A percentile compares a stretch with the other conserved stretches of the same genome.
phyloP scores from a whole-genome alignment of 2,329 filamentous ascomycete species.

The Ramularia collo-cygni region DNA sequence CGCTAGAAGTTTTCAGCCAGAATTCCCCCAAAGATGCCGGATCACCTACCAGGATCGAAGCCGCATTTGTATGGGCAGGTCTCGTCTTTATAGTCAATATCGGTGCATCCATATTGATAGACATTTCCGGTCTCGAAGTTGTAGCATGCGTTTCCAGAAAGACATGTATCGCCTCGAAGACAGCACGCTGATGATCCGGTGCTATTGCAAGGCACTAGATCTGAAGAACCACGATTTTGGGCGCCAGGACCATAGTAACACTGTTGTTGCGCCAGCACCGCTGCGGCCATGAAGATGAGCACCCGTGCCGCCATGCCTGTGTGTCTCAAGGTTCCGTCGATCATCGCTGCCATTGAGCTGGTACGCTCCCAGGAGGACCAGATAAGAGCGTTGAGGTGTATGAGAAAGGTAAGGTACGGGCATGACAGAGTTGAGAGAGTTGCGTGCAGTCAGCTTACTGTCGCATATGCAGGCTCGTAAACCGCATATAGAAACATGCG shows the following conservation, averaged over 20 bases:
- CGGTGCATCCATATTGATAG: slow-evolving; percentile 30
- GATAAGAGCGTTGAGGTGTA: no score
- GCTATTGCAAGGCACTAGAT: slow-evolving; percentile 22
- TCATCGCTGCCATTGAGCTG: neutral
- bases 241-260: slow-evolving; percentile 27
- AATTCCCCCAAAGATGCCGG: neutral
- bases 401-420: neutral
- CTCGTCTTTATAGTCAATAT: slow-evolving; percentile 24
- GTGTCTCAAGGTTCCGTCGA: neutral
- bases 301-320: slow-evolving; percentile 1
- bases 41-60: slow-evolving; percentile 20
- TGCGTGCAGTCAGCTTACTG: neutral
- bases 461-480: neutral
- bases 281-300: slow-evolving; percentile 2
- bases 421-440: neutral
- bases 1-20: slow-evolving; percentile 11
- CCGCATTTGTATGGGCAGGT: slow-evolving; percentile 27
- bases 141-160: slow-evolving; percentile 26
- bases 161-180: slow-evolving; percentile 24
- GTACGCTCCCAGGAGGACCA: no score
- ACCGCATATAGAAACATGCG: slow-evolving; percentile 8
- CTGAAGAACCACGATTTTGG: slow-evolving; percentile 19
- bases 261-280: slow-evolving; percentile 20
- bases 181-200: slow-evolving; percentile 24
- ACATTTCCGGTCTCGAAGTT: slow-evolving; percentile 22